phyloP scores from a whole-genome alignment of 1,284 basidiomycete genomes.

The Cystobasidium sp. region DNA sequence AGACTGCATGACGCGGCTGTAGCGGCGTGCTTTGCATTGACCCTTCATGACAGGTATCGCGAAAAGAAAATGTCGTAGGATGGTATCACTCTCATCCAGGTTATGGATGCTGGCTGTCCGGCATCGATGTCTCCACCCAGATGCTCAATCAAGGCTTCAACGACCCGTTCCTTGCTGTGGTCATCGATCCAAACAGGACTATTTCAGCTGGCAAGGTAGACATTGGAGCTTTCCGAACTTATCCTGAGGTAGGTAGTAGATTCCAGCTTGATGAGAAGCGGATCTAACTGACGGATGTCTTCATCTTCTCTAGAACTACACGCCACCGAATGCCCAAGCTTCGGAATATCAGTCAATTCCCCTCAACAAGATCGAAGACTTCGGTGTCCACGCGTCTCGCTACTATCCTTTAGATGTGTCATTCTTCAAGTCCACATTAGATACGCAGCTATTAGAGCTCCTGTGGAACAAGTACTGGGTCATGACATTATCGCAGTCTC shows the following conservation, averaged over 20 bases:
- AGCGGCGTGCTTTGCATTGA: background rate
- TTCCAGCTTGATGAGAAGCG: background rate
- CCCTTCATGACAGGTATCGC: constrained; percentile 65
- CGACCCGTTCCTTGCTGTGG: constrained; percentile 96
- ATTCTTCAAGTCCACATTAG: constrained; percentile 88
- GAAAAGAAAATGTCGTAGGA: constrained; percentile 88
- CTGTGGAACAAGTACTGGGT: constrained; percentile 99
- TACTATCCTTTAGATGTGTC: constrained; percentile 94
- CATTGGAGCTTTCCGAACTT: constrained; percentile 97
- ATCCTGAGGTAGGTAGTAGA: constrained; percentile 67
- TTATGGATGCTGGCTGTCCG: constrained; percentile 96
- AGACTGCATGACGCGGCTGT: background rate
- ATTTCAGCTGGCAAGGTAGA: constrained; percentile 97
- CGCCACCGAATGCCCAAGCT: constrained; percentile 70
- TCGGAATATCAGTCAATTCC: constrained; percentile 91
- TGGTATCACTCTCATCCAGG: constrained; percentile 99
- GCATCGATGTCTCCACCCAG: constrained; percentile 95
- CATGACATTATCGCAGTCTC: constrained; percentile 87
- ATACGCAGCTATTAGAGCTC: constrained; percentile 81
- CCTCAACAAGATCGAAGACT: constrained; percentile 92
- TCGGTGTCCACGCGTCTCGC: constrained; percentile 95
- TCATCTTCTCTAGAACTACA: constrained; percentile 66
- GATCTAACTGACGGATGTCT: background rate
- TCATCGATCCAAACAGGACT: constrained; percentile 97
- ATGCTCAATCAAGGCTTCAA: constrained; percentile 91